Percentiles rank a stretch among this genome's conserved stretches.
phyloP scores from a whole-genome alignment of 2,329 filamentous ascomycete species.

The Bipolaris zeicola region DNA sequence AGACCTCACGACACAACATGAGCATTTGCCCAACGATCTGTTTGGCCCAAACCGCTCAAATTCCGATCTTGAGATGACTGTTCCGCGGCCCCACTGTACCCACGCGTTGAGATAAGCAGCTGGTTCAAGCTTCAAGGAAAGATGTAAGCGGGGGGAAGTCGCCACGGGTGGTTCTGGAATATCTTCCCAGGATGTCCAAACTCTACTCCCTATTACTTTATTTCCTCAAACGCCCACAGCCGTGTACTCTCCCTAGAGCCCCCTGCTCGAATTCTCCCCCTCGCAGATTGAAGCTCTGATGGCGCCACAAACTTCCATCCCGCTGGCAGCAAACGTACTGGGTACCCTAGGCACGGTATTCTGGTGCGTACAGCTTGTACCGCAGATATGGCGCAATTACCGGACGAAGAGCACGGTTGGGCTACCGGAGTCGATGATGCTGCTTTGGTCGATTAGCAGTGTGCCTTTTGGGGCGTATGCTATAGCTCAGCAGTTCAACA shows the following conservation, averaged over 20 bases:
- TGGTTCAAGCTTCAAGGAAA: neutral
- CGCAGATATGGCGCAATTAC: slow-evolving; percentile 70
- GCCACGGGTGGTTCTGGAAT: neutral
- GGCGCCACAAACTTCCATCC: slow-evolving; percentile 43
- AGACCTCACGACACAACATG: neutral
- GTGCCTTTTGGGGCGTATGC: slow-evolving; percentile 68
- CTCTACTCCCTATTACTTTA: neutral
- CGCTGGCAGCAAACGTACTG: slow-evolving; percentile 61
- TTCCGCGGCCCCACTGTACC: neutral
- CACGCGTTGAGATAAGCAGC: neutral
- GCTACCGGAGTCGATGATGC: slow-evolving; percentile 71
- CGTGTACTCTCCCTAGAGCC: neutral
- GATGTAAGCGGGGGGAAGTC: neutral
- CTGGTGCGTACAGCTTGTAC: slow-evolving; percentile 33
- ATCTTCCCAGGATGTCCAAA: neutral
- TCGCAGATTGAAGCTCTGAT: slow-evolving; percentile 8
- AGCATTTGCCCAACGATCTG: neutral
- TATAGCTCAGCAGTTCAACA: slow-evolving; percentile 57
- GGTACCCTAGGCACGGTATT: slow-evolving; percentile 64
- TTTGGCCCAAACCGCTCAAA: neutral
- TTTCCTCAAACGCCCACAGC: neutral
- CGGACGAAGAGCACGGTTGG: slow-evolving; percentile 68
- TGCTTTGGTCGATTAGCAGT: slow-evolving; percentile 69
- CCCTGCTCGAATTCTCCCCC: neutral
- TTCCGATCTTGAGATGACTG: too few relatives aligned